phyloP scores from a whole-genome alignment of 176 grass and related monocot genomes.

The Oryza longistaminata region DNA sequence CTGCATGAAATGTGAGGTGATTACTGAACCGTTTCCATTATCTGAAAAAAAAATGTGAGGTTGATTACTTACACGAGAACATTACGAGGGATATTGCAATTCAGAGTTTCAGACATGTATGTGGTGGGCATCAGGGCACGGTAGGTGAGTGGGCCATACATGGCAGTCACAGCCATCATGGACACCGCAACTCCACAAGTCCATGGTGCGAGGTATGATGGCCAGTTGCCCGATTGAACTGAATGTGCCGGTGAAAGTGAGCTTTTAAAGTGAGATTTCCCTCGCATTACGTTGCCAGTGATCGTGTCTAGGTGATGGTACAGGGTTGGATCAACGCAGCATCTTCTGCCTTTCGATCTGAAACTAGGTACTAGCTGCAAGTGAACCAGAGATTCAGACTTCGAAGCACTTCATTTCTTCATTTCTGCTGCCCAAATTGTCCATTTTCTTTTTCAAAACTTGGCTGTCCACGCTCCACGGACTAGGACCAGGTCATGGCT shows the following conservation, averaged over 20 bases:
- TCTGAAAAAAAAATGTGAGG: background rate
- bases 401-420: background rate
- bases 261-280: background rate
- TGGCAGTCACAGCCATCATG: background rate
- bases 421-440: background rate
- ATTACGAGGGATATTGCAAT: background rate
- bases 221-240: background rate
- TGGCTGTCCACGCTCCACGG: background rate
- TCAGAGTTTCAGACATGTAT: background rate
- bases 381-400: background rate
- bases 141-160: background rate
- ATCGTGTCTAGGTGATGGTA: background rate
- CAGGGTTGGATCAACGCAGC: background rate
- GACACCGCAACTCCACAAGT: background rate
- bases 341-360: background rate
- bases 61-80: background rate
- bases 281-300: background rate
- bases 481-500: background rate
- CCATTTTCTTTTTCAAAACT: too few species aligned
- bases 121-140: too few species aligned
- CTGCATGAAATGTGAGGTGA: background rate
- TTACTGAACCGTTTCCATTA: too few species aligned
- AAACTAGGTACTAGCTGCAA: background rate
- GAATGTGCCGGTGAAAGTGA: background rate
- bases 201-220: background rate